A percentile compares a stretch with the other conserved stretches of the same genome.
phyloP scores from a whole-genome alignment of 1,284 basidiomycete species.

The Mrakiaceae sp. region DNA sequence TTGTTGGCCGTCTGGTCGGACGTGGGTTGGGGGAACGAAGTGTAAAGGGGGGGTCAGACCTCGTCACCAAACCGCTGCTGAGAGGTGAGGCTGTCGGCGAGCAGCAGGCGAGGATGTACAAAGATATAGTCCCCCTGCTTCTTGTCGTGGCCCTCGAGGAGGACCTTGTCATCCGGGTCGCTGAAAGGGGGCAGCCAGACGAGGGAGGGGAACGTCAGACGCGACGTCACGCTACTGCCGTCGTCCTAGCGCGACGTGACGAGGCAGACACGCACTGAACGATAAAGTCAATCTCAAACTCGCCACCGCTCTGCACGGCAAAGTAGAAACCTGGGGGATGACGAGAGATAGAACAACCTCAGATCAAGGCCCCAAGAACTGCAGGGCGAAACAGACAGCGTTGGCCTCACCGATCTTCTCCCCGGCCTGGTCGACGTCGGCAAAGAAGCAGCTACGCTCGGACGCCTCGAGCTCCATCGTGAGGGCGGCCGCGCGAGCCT shows the following conservation, averaged over 20 bases:
- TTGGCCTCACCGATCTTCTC: conserved; percentile 33
- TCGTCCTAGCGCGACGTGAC: too few species aligned
- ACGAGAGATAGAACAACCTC: not conserved
- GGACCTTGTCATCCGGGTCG: conserved; percentile 72
- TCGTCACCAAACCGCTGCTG: too few species aligned
- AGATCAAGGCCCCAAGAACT: not conserved
- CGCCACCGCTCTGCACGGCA: conserved; percentile 86
- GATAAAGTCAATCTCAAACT: conserved; percentile 92
- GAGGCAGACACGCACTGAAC: conserved; percentile 34
- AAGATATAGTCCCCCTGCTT: conserved; percentile 95
- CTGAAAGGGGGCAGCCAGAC: conserved; percentile 33
- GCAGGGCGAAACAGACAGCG: not conserved
- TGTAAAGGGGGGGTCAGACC: too few species aligned
- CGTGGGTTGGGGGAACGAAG: too few species aligned
- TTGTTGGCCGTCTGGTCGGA: conserved; percentile 7
- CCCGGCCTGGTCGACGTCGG: conserved; percentile 63
- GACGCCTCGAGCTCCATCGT: conserved; percentile 78
- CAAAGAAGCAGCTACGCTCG: conserved; percentile 86
- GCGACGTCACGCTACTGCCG: too few species aligned
- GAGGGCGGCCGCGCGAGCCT: conserved; percentile 50
- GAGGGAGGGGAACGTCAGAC: too few species aligned
- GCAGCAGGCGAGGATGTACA: not conserved
- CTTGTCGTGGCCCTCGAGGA: conserved; percentile 77
- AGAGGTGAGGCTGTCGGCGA: too few species aligned
- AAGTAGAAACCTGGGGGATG: conserved; percentile 40